Conservation (phyloP, 768 basidiomycete genomes). For the Cyathus striatus region DNA sequence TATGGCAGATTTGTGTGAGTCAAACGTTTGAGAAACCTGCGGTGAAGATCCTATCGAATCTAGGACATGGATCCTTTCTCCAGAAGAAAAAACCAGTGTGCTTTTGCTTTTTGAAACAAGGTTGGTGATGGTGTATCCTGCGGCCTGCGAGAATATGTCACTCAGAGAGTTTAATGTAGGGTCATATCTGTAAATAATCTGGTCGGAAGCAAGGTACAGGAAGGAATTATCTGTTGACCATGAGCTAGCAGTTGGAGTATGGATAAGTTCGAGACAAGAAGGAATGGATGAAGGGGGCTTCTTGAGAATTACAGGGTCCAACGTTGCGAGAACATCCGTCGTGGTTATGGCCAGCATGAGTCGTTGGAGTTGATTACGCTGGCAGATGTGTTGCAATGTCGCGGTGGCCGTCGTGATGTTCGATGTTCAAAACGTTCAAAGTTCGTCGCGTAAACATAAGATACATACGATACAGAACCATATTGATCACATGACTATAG, state of each 20-base stretch:
- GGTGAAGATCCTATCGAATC: slow-evolving; percentile 34
- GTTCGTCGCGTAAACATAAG: too few relatives aligned
- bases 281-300: slow-evolving; percentile 34
- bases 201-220: slow-evolving; percentile 48
- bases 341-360: slow-evolving; percentile 61
- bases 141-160: slow-evolving; percentile 31
- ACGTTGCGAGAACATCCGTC: slow-evolving; percentile 38
- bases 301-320: slow-evolving; percentile 44
- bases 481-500: too few relatives aligned
- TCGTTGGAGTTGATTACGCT: too few relatives aligned
- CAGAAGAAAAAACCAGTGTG: slow-evolving; percentile 43
- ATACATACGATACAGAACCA: too few relatives aligned
- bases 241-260: slow-evolving; percentile 30
- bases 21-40: slow-evolving; percentile 43
- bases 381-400: too few relatives aligned
- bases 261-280: slow-evolving; percentile 28
- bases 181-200: slow-evolving; percentile 50
- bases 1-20: slow-evolving; percentile 44
- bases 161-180: slow-evolving; percentile 37
- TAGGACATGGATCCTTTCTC: slow-evolving; percentile 42
- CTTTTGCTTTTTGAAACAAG: slow-evolving; percentile 28
- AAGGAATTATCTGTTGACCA: slow-evolving; percentile 57
- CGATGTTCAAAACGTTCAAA: too few relatives aligned
- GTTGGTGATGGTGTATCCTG: slow-evolving; percentile 21
- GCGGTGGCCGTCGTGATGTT: too few relatives aligned